Evolutionary conservation across 495 filamentous ascomycete genomes (phyloP).

Genomic region (Articulospora tetracladia): DNA sequence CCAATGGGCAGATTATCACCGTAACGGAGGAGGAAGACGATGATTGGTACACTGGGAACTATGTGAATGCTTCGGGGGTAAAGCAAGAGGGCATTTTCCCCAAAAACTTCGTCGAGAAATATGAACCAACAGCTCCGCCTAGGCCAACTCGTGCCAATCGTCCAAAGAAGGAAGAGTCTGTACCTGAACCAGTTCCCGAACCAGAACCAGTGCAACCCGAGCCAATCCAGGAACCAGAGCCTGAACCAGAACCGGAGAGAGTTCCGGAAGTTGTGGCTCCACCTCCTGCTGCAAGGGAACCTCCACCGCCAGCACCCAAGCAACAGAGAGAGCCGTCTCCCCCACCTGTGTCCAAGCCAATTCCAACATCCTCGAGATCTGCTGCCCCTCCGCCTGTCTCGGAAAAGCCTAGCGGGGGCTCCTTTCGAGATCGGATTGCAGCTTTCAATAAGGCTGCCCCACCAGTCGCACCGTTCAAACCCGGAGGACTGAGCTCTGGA

Average conservation of each 20-base stretch:
- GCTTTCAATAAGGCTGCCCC: slow-evolving; percentile 91
- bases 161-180: slow-evolving; percentile 65
- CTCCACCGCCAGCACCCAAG: slow-evolving; percentile 30
- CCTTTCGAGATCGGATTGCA: slow-evolving; percentile 93
- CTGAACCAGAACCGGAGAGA: slow-evolving; percentile 35
- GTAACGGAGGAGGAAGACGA: slow-evolving; percentile 88
- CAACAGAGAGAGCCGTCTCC: slow-evolving; percentile 24
- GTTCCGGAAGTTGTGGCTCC: slow-evolving; percentile 25
- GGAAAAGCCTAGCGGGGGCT: slow-evolving; percentile 71
- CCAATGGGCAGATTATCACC: slow-evolving; percentile 81
- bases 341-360: slow-evolving; percentile 38
- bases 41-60: slow-evolving; percentile 95
- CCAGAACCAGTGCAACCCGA: slow-evolving; percentile 3
- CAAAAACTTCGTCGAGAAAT: slow-evolving; percentile 93
- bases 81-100: slow-evolving; percentile 92
- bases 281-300: slow-evolving; percentile 39
- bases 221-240: slow-evolving; percentile 27
- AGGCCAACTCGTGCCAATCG: slow-evolving; percentile 69
- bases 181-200: slow-evolving; percentile 23
- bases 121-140: slow-evolving; percentile 85
- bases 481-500: slow-evolving; percentile 51
- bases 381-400: slow-evolving; percentile 60
- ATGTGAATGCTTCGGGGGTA: slow-evolving; percentile 65
- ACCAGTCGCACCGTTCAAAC: slow-evolving; percentile 84
- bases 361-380: slow-evolving; percentile 28